A percentile compares a stretch with the other conserved stretches of the same genome.
Conservation (phyloP, 805 yeast genomes). For the Kodamaea nitidulidarum region DNA sequence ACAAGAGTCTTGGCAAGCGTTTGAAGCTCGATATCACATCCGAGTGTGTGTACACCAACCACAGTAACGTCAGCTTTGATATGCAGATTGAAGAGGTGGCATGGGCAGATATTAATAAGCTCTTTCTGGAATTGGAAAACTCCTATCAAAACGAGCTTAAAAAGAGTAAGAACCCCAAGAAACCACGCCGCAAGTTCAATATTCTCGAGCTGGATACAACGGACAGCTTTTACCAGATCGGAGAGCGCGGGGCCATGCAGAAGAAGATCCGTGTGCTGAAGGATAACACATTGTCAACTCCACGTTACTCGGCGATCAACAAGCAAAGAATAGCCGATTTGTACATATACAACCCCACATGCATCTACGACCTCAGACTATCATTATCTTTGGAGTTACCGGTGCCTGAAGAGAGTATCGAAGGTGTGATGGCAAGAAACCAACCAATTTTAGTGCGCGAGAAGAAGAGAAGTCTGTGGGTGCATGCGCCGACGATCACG, state of each 20-base stretch:
- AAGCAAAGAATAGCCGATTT: conserved; percentile 74
- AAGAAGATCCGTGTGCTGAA: conserved; percentile 61
- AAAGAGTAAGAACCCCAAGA: conserved; percentile 14
- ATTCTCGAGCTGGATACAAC: conserved; percentile 57
- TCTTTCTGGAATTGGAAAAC: conserved; percentile 52
- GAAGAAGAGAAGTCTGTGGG: conserved; percentile 68
- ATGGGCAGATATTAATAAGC: conserved; percentile 53
- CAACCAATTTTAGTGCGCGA: conserved; percentile 56
- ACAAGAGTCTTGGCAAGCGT: conserved; percentile 58
- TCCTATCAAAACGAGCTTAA: conserved; percentile 40
- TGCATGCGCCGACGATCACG: conserved; percentile 71
- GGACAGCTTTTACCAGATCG: conserved; percentile 60
- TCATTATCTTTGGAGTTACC: conserved; percentile 79
- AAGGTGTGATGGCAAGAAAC: conserved; percentile 45
- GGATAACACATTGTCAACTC: conserved; percentile 56
- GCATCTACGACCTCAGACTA: conserved; percentile 70
- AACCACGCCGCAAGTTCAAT: conserved; percentile 50
- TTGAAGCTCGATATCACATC: conserved; percentile 63
- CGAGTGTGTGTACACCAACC: conserved; percentile 60
- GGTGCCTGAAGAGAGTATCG: conserved; percentile 52
- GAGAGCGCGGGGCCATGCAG: conserved; percentile 62
- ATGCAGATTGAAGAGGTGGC: conserved; percentile 64
- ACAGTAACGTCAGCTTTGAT: conserved; percentile 53
- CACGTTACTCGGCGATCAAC: conserved; percentile 66
- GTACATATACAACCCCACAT: conserved; percentile 68